Conservation (phyloP, 208 protist genomes). For the Crithidia fasciculata region DNA sequence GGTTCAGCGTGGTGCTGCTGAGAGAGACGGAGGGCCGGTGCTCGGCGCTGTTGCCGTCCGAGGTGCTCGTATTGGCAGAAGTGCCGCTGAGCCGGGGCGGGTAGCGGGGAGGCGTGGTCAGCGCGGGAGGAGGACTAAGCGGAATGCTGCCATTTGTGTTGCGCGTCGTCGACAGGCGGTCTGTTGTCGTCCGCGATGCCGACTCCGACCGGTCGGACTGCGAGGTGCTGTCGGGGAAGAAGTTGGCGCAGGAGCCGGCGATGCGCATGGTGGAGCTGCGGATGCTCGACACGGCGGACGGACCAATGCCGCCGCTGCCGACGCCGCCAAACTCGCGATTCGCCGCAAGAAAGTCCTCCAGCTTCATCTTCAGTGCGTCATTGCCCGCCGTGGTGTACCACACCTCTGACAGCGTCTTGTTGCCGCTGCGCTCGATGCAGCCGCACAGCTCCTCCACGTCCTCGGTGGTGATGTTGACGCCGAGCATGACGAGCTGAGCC, state of each 20-base stretch:
- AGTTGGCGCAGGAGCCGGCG: constrained; percentile 11
- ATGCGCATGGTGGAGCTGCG: constrained; percentile 15
- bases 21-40: constrained; percentile 3
- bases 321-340: constrained; percentile 40
- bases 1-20: not conserved
- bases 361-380: constrained; percentile 64
- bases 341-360: constrained; percentile 58
- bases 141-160: constrained; percentile 9
- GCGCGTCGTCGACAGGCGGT: constrained; percentile 1
- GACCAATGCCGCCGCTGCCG: constrained; percentile 4
- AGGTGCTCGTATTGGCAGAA: not conserved
- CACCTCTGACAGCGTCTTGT: constrained; percentile 51
- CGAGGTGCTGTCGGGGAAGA: constrained; percentile 21
- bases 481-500: constrained; percentile 51
- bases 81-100: constrained; percentile 3
- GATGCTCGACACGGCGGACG: constrained; percentile 18
- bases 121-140: not conserved
- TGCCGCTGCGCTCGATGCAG: constrained; percentile 64
- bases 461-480: constrained; percentile 59
- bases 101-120: not conserved
- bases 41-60: not conserved
- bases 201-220: constrained; percentile 20
- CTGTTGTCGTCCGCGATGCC: constrained; percentile 1
- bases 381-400: constrained; percentile 52
- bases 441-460: constrained; percentile 78